These are phyloP conservation scores for Pulveroboletus sp. DNA, from an alignment of 768 basidiomycete genomes.

Conservation along the genomic window DNA sequence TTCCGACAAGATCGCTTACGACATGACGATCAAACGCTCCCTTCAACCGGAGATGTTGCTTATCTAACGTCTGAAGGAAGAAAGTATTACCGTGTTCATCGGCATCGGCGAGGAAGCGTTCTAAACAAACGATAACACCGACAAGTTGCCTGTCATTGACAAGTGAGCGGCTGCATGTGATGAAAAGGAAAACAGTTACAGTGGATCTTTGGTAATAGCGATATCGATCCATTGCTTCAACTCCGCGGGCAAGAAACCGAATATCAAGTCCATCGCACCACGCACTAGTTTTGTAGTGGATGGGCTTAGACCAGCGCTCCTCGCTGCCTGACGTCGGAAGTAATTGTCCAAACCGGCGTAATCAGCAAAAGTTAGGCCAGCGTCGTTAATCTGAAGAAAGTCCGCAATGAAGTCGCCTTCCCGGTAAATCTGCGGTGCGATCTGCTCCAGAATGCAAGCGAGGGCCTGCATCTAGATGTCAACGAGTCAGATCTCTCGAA, in stretches of 20 bases:
- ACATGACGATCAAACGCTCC: slow-evolving; percentile 74
- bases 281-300: slow-evolving; percentile 77
- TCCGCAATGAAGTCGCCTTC: slow-evolving; percentile 89
- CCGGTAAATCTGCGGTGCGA: slow-evolving; percentile 68
- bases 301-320: slow-evolving; percentile 60
- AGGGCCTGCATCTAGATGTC: slow-evolving; percentile 53
- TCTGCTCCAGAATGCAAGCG: slow-evolving; percentile 66
- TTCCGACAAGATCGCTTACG: slow-evolving; percentile 36
- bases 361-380: slow-evolving; percentile 88
- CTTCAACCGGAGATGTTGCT: slow-evolving; percentile 76
- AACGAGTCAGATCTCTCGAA: background rate
- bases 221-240: slow-evolving; percentile 82
- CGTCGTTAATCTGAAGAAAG: slow-evolving; percentile 89
- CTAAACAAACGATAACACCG: slow-evolving; percentile 75
- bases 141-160: slow-evolving; percentile 66
- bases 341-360: slow-evolving; percentile 93
- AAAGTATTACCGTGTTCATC: slow-evolving; percentile 72
- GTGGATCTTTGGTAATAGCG: slow-evolving; percentile 66
- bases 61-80: slow-evolving; percentile 75
- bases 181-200: slow-evolving; percentile 43
- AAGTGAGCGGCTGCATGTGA: slow-evolving; percentile 1
- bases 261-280: slow-evolving; percentile 90
- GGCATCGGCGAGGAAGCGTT: slow-evolving; percentile 71
- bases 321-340: slow-evolving; percentile 87
- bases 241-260: slow-evolving; percentile 85